Conservation (phyloP, 2,329 filamentous ascomycete genomes). For the Plenodomus lindquistii region DNA sequence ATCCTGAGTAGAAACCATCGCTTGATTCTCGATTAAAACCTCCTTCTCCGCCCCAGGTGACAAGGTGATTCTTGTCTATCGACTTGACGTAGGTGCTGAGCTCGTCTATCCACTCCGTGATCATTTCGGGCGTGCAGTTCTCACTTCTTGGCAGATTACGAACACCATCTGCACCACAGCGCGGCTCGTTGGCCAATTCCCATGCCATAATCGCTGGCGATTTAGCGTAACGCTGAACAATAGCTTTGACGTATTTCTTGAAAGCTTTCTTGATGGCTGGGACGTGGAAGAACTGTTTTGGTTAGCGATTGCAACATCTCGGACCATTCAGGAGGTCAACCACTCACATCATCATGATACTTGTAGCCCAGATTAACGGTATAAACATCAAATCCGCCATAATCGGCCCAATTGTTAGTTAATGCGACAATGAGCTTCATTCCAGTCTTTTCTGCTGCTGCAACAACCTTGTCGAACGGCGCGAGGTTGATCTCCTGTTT, state of each 20-base stretch:
- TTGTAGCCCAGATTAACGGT: constrained; percentile 58
- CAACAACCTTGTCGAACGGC: constrained; percentile 57
- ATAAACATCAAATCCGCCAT: constrained; percentile 64
- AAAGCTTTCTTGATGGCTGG: constrained; percentile 57
- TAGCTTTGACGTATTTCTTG: constrained; percentile 53
- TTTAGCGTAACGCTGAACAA: constrained; percentile 55
- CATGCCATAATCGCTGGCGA: constrained; percentile 58
- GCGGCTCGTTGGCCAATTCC: constrained; percentile 58
- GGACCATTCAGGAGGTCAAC: neutral
- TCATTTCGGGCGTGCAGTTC: constrained; percentile 43
- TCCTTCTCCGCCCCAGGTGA: constrained; percentile 59
- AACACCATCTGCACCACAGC: constrained; percentile 31
- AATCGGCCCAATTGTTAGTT: constrained; percentile 64
- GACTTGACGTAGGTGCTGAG: constrained; percentile 60
- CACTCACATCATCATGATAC: constrained; percentile 55
- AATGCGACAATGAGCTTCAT: constrained; percentile 60
- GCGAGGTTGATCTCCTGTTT: constrained; percentile 50
- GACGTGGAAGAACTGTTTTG: constrained; percentile 40
- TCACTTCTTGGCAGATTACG: constrained; percentile 35
- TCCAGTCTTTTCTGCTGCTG: constrained; percentile 53
- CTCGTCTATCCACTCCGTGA: constrained; percentile 57
- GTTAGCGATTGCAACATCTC: neutral
- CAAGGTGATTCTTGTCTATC: constrained; percentile 57
- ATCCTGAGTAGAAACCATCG: constrained; percentile 46
- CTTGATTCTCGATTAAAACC: constrained; percentile 34